phyloP scores from a whole-genome alignment of 495 filamentous ascomycete genomes.

The Astrothelium macrocarpum region DNA sequence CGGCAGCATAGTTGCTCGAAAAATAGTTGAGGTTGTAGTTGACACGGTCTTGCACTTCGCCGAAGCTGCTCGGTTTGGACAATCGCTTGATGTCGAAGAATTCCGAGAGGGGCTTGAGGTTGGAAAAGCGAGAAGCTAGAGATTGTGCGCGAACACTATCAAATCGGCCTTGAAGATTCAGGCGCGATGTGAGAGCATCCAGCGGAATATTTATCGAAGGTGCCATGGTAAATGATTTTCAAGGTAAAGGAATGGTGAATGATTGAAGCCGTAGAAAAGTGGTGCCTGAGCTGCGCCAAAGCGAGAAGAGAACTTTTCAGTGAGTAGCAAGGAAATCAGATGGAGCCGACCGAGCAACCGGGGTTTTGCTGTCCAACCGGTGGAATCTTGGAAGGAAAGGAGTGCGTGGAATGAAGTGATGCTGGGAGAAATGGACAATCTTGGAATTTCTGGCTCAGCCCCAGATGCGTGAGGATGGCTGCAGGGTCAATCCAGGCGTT shows the following conservation, averaged over 20 bases:
- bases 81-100: slow-evolving; percentile 93
- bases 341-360: background rate
- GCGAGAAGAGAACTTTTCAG: too few relatives aligned
- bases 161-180: slow-evolving; percentile 71
- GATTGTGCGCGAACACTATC: slow-evolving; percentile 68
- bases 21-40: slow-evolving; percentile 97
- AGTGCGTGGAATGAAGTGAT: background rate
- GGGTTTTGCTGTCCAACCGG: background rate
- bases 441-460: background rate
- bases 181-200: slow-evolving; percentile 79
- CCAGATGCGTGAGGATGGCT: background rate
- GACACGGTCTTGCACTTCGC: slow-evolving; percentile 82
- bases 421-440: background rate
- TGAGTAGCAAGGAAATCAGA: too few relatives aligned
- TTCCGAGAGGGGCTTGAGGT: slow-evolving; percentile 82
- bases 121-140: slow-evolving; percentile 73
- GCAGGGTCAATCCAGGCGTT: background rate
- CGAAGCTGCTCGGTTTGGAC: slow-evolving; percentile 86
- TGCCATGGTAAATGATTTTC: slow-evolving; percentile 50
- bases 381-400: background rate
- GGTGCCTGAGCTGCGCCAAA: too few relatives aligned
- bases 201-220: slow-evolving; percentile 76
- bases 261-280: too few relatives aligned
- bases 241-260: background rate
- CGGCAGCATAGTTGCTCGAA: slow-evolving; percentile 92